These are phyloP conservation scores for Suillus subaureus DNA, from an alignment of 768 basidiomycete genomes.

Conservation along the genomic window DNA sequence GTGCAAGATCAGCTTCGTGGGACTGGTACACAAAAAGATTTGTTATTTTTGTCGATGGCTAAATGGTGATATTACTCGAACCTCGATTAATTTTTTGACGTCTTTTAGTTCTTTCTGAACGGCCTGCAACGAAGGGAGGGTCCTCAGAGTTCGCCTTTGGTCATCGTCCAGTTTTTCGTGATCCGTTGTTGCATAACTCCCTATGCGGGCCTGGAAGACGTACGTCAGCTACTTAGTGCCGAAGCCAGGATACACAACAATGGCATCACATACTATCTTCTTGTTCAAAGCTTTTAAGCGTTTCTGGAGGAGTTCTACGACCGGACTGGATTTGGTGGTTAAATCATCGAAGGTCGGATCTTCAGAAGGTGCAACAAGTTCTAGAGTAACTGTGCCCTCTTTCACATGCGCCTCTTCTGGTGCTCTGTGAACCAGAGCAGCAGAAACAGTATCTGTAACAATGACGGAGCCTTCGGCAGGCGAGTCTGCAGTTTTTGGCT, in stretches of 20 bases:
- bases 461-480: constrained; percentile 41
- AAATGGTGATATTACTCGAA: constrained; percentile 32
- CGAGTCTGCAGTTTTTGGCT: constrained; percentile 48
- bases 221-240: not conserved
- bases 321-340: constrained; percentile 59
- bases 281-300: constrained; percentile 75
- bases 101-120: constrained; percentile 82
- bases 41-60: constrained; percentile 1
- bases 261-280: constrained; percentile 69
- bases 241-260: constrained; percentile 1
- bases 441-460: constrained; percentile 47
- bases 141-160: constrained; percentile 74
- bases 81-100: constrained; percentile 84
- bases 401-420: constrained; percentile 50
- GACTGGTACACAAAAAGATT: constrained; percentile 38
- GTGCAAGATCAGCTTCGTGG: constrained; percentile 63
- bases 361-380: constrained; percentile 45
- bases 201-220: constrained; percentile 63
- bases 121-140: constrained; percentile 75
- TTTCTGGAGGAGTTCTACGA: constrained; percentile 79
- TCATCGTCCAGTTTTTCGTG: constrained; percentile 83
- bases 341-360: constrained; percentile 46
- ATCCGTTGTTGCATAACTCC: constrained; percentile 67
- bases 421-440: constrained; percentile 50
- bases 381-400: constrained; percentile 48